Base-by-base conservation (phyloP, 495 filamentous ascomycete species). In the Ramalina peruviana region DNA sequence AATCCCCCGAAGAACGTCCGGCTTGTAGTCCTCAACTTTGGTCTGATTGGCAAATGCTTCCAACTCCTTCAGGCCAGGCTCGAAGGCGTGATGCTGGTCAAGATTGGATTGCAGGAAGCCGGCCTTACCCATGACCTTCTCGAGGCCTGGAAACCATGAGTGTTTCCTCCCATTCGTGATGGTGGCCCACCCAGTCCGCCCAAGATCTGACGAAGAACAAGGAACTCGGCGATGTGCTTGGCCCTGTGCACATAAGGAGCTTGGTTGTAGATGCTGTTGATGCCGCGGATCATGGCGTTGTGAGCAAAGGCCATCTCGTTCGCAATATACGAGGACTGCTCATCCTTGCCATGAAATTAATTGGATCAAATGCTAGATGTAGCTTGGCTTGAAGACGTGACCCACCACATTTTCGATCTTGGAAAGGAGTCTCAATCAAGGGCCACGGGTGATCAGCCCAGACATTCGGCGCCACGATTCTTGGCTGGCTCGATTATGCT, bases 221-320 rank as follows among this genome's bases (percentile, higher is more conserved):
- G 52, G 74, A 72, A n/a, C n/a, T 60, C 48, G 13, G 50, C 49
- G 50, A 65, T 55, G 44, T 65, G 52, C 6, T 49, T n/a, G 12
- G 46, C 23, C 13, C 50, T 15, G 7, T 50, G 48, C 6, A 77
- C 55, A 46, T 65, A 54, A 0, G 65, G 68, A 0, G 70, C 67
- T 61, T 75, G 72, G 9, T 69, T 57, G 55, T 71, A 72, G 44
- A 75, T 68, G 36, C 61, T 59, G 53, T 76, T 77, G 15, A 76
- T 64, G 13, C 59, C 61, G 40, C 73, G 71, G 48, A 71, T 56
- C 40, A 75, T 63, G 33, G 62, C 54, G 58, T 76, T 77, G 61
- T 75, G 72, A 10, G 67, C 54, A 42, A 67, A 58, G 3, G 65
- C 55, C 62, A 74, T 70, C 13, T 36, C 48, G 36, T 36, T 49